Evolutionary conservation across 1,139 yeast genomes (phyloP), one percentile per base, ranked within the genome.

Genomic region (Arxiozyma telluris): DNA sequence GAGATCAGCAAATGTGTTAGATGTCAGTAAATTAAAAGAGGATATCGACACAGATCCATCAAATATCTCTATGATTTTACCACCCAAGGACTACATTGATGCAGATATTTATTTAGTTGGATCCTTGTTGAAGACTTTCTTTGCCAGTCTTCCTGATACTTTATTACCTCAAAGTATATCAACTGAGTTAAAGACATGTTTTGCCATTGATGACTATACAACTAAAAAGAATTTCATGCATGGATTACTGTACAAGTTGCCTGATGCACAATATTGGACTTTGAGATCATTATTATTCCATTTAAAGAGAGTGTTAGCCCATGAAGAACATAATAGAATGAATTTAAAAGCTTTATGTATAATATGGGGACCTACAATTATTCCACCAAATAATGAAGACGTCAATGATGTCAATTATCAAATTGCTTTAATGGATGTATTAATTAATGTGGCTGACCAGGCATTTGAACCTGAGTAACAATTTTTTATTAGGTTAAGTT

Each of bases 181-280:
- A 56, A 76, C 76, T 50, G 76, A 79, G 22, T 82, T 86, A 58
- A 75, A 90, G 54, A 86, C 84, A 47, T 90, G 96, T 15, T 85
- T 90, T 30, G 82, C 85, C 63, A 82, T 89, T 53, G 77, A 73
- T 45, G 84, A 83, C 60, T 76, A 76, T 39, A 74, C 74, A 20
- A 76, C 79, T 47, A 75, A 86, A 59, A 76, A 81, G 52, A 90
- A 89, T 62, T 86, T 84, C 58, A 76, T 93, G 62, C 98, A 93
- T 69, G 89, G 89, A 52, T 79, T 88, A 56, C 88, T 93, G 49
- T 93, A 85, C 71, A 87, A 87, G 61, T 77, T 93, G 54, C 97
- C 98, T 0, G 98, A 93, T 70, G 94, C 96, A 1, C 90, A 94
- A 55, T 93, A 93, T 69, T 90, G 96, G 74, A 91, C 98, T 0